Evolutionary conservation across 805 yeast species (phyloP).

Genomic region (Yamadazyma sp.): DNA sequence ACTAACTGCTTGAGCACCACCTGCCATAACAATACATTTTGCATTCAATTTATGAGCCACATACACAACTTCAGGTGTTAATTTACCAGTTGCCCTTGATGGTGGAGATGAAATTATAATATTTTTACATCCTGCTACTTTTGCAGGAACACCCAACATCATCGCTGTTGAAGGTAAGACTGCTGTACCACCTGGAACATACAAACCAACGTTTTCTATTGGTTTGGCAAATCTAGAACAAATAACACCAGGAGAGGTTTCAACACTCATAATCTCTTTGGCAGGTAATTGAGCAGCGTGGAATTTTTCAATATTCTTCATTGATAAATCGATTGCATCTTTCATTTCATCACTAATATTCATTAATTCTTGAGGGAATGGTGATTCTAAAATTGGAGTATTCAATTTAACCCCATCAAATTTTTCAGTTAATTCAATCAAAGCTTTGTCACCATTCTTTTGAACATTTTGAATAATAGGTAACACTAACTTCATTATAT

Average conservation of each 20-base stretch:
- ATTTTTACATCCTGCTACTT: conserved; percentile 94
- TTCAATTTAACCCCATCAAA: conserved; percentile 79
- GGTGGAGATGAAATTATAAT: conserved; percentile 96
- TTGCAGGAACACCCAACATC: conserved; percentile 98
- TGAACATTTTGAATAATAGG: conserved; percentile 85
- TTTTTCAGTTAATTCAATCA: conserved; percentile 84
- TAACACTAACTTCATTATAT: conserved; percentile 86
- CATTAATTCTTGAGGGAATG: conserved; percentile 79
- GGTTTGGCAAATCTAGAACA: conserved; percentile 96
- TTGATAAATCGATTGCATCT: conserved; percentile 84
- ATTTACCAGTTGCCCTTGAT: conserved; percentile 76
- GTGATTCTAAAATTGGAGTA: conserved; percentile 79
- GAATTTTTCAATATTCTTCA: conserved; percentile 84
- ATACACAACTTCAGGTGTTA: conserved; percentile 96
- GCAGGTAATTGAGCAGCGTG: conserved; percentile 87
- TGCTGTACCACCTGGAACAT: conserved; percentile 99
- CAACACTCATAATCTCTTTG: conserved; percentile 70
- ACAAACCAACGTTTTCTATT: conserved; percentile 90
- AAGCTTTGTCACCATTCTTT: conserved; percentile 77
- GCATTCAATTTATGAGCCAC: conserved; percentile 97
- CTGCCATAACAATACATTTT: conserved; percentile 84
- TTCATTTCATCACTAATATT: conserved; percentile 69
- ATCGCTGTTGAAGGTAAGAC: conserved; percentile 96
- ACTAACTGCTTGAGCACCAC: conserved; percentile 99
- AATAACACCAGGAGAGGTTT: conserved; percentile 89